A percentile compares a stretch with the other conserved stretches of the same genome.
phyloP scores from a whole-genome alignment of 169 alveolate species.

The Eimeria praecox region DNA sequence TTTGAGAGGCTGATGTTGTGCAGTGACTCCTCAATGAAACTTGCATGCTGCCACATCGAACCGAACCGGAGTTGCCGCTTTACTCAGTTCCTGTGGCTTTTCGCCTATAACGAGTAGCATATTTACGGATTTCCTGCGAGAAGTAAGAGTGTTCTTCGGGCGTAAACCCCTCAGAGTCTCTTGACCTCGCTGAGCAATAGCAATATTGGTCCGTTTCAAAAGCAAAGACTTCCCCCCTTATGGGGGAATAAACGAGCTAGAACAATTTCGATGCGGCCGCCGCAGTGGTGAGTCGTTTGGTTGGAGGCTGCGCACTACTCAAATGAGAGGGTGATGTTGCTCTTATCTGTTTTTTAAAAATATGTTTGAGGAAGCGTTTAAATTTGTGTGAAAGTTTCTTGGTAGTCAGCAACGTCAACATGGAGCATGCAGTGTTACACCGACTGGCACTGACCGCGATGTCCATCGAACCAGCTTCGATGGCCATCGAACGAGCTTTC shows the following conservation, averaged over 20 bases:
- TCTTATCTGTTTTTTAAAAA: background rate
- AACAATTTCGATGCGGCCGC: background rate
- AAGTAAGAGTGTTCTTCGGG: no score
- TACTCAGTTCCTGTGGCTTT: no score
- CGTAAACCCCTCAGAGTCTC: background rate
- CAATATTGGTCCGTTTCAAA: background rate
- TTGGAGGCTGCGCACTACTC: background rate
- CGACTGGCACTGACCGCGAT: background rate
- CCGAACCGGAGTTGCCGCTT: no score
- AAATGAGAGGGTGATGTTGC: background rate
- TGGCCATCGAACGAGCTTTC: background rate
- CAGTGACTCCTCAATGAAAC: background rate
- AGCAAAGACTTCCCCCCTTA: background rate
- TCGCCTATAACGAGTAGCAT: no score
- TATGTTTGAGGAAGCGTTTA: background rate
- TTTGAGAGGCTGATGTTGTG: background rate
- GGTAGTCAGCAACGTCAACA: background rate
- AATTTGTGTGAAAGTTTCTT: background rate
- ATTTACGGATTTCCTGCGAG: no score
- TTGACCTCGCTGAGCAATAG: background rate
- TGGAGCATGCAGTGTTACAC: background rate
- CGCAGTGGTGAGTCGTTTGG: background rate
- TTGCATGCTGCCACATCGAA: no score
- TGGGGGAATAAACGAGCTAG: background rate
- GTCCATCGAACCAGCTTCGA: background rate